phyloP scores from a whole-genome alignment of 2,329 filamentous ascomycete species.

The Penicillium palitans region DNA sequence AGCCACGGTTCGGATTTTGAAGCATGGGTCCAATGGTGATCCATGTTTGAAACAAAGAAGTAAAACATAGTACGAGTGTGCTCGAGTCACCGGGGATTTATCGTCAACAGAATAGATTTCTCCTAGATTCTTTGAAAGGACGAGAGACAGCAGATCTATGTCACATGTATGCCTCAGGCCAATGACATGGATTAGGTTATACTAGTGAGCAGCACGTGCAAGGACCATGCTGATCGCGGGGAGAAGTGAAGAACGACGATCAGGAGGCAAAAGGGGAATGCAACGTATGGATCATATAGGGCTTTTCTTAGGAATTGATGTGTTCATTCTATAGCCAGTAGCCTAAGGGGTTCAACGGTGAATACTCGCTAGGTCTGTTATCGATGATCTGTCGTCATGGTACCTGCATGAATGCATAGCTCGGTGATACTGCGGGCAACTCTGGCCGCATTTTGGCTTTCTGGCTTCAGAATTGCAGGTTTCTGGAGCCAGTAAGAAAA shows the following conservation, averaged over 20 bases:
- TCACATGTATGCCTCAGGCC: neutral
- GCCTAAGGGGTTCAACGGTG: too few species aligned
- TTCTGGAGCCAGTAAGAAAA: neutral
- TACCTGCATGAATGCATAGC: slow-evolving; percentile 16
- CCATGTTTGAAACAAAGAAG: slow-evolving; percentile 1
- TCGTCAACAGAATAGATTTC: neutral
- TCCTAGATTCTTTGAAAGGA: neutral
- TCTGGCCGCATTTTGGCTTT: neutral
- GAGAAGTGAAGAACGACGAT: slow-evolving; percentile 23
- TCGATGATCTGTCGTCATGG: slow-evolving; percentile 5
- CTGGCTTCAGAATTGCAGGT: neutral
- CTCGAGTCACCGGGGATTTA: neutral
- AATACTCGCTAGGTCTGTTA: neutral
- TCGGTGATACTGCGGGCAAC: slow-evolving; percentile 4
- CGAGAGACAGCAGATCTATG: neutral
- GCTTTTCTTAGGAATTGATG: neutral
- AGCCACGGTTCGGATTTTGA: neutral
- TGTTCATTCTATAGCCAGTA: neutral
- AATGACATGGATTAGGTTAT: slow-evolving; percentile 17
- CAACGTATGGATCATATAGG: neutral
- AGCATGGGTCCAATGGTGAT: neutral
- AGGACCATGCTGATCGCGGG: slow-evolving; percentile 24
- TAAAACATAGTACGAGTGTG: neutral
- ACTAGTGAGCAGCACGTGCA: slow-evolving; percentile 23
- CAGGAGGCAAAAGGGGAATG: slow-evolving; percentile 21